Evolutionary conservation across 176 grass and related monocot species (phyloP), one percentile per base, ranked within the genome.

Genomic region (Calamus simplicifolius): DNA sequence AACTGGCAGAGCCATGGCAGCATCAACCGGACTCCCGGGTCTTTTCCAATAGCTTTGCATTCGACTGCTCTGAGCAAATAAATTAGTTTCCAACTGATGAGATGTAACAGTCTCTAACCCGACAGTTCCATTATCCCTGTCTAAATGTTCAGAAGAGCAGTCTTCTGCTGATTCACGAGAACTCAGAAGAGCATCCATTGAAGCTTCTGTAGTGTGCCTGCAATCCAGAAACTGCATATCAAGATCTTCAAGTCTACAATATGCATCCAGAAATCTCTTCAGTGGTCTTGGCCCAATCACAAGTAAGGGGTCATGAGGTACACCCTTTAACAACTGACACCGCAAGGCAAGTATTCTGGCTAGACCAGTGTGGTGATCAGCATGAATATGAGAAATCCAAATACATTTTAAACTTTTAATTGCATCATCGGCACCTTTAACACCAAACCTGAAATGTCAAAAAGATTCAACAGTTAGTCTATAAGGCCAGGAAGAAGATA

Each of bases 341-440:
- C 92, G 66, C 29, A 91, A 77, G 43, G 87, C 83, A 69, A 97
- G 83, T 85, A 97, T 67, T 88, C 87, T 88, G 64, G 77, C 86
- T 21, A 97, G 60, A 29, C 92, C 87, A 16, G 92, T 85, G 66
- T 97, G 87, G 70, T 97, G 92, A 80, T 97, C 92, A 69, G 87
- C 92, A 57, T 97, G 92, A 73, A 97, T 97, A 81, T 97, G 87
- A 50, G 92, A 97, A 62, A 97, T 79, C 87, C 92, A 97, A 60
- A 97, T 97, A 54, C 72, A 88, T 51, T 65, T 88, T 27, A 97
- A 82, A 63, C 62, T 74, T 63, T 85, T 88, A 8, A 91, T 69
- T 61, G 56, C 72, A 70, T 91, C 84, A 69, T 97, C 84, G 15
- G 87, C 92, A 56, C 84, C 87, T 3, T 79, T 80, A 77, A 91